Evolutionary conservation across 1,284 basidiomycete species (phyloP).

Genomic region (Stygiomarasmius scandens): DNA sequence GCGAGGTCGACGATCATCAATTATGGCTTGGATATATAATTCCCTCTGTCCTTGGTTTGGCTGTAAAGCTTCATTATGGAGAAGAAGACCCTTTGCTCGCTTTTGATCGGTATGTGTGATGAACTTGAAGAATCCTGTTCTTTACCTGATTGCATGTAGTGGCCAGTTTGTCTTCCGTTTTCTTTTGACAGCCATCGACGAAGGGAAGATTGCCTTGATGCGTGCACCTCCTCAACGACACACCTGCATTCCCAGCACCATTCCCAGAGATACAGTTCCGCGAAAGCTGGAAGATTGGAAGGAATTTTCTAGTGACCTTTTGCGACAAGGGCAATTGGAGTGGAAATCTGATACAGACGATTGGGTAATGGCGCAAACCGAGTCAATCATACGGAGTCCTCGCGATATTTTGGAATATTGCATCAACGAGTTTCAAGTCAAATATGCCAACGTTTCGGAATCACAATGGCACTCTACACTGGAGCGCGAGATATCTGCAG

Average conservation of each 20-base stretch:
- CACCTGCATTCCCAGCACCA: neutral
- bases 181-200: slow-evolving; percentile 50
- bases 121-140: slow-evolving; percentile 1
- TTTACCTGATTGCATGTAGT: slow-evolving; percentile 23
- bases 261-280: neutral
- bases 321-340: neutral
- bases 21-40: slow-evolving; percentile 67
- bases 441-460: slow-evolving; percentile 35
- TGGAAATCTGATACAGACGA: neutral
- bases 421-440: slow-evolving; percentile 39
- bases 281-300: neutral
- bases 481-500: slow-evolving; percentile 43
- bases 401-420: slow-evolving; percentile 45
- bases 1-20: slow-evolving; percentile 56
- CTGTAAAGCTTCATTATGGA: slow-evolving; percentile 33
- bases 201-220: slow-evolving; percentile 53
- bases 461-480: slow-evolving; percentile 33
- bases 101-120: slow-evolving; percentile 34
- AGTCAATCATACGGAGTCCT: slow-evolving; percentile 15
- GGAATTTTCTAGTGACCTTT: neutral
- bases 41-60: slow-evolving; percentile 60
- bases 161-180: slow-evolving; percentile 41
- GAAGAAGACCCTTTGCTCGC: slow-evolving; percentile 36
- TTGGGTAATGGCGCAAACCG: slow-evolving; percentile 4
- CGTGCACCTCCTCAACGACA: slow-evolving; percentile 40